A percentile compares a stretch with the other conserved stretches of the same genome.
phyloP scores from a whole-genome alignment of 176 grass and related monocot species.

The Stipa capillata region DNA sequence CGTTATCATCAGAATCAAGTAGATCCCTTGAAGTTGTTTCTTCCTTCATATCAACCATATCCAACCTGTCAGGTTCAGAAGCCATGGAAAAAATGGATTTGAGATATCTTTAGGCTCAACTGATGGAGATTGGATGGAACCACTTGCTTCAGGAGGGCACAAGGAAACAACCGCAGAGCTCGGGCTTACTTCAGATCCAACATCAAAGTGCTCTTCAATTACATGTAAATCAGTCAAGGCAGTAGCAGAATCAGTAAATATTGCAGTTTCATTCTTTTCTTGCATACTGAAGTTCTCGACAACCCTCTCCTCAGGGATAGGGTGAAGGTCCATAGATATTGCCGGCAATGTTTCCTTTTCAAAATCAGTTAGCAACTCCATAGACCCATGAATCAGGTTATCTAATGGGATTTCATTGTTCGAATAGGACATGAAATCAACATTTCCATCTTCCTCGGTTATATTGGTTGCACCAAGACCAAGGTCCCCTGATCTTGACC shows the following conservation, averaged over 20 bases:
- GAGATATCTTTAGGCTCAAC: slow-evolving; percentile 8
- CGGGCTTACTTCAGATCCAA: slow-evolving; percentile 17
- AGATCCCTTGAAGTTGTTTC: slow-evolving; percentile 24
- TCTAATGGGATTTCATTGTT: slow-evolving; percentile 22
- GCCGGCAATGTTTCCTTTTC: slow-evolving; percentile 4
- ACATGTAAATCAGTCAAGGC: slow-evolving; percentile 34
- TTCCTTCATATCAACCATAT: slow-evolving; percentile 23
- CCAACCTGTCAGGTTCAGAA: slow-evolving; percentile 14
- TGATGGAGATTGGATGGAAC: slow-evolving; percentile 20
- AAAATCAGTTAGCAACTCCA: slow-evolving; percentile 30
- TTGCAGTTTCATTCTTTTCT: slow-evolving; percentile 22
- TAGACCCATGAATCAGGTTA: slow-evolving; percentile 26
- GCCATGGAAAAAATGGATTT: slow-evolving; percentile 22
- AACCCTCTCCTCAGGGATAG: slow-evolving; percentile 63
- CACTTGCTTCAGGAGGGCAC: slow-evolving; percentile 10
- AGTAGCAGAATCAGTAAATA: slow-evolving; percentile 23
- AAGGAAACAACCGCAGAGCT: slow-evolving; percentile 8
- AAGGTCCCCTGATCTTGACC: slow-evolving; percentile 28
- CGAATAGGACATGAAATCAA: slow-evolving; percentile 21
- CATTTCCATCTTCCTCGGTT: slow-evolving; percentile 19
- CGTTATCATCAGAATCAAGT: slow-evolving; percentile 67
- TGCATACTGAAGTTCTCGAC: slow-evolving; percentile 34
- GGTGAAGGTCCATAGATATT: slow-evolving; percentile 57
- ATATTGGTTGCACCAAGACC: slow-evolving; percentile 18
- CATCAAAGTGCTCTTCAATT: slow-evolving; percentile 37